phyloP scores from a whole-genome alignment of 2,329 filamentous ascomycete genomes.

The Talaromyces sp. region DNA sequence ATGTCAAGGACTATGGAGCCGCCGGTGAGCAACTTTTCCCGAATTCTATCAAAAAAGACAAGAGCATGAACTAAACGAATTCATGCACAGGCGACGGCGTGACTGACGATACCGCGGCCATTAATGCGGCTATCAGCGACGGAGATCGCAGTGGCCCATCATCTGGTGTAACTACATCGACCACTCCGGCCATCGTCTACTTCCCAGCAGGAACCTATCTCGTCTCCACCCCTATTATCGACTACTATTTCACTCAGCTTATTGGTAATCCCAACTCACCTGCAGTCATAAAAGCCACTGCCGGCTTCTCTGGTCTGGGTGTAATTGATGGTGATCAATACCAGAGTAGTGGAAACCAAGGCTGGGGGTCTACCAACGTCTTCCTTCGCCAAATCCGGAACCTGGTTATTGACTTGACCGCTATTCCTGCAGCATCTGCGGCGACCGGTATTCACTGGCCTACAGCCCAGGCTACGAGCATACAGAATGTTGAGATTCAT shows the following conservation, averaged over 20 bases:
- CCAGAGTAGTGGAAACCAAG: slow-evolving; percentile 33
- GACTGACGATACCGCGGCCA: slow-evolving; percentile 53
- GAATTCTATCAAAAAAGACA: not conserved
- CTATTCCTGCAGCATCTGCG: slow-evolving; percentile 23
- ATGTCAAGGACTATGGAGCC: slow-evolving; percentile 24
- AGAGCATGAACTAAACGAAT: not conserved
- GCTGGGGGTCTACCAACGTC: slow-evolving; percentile 48
- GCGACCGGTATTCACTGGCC: slow-evolving; percentile 48
- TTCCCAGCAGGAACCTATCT: slow-evolving; percentile 55
- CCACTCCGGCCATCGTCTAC: slow-evolving; percentile 51
- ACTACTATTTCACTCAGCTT: slow-evolving; percentile 59
- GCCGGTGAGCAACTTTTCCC: slow-evolving; percentile 17
- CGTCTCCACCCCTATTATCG: slow-evolving; percentile 51
- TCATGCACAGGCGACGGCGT: slow-evolving; percentile 37
- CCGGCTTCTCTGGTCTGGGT: slow-evolving; percentile 50
- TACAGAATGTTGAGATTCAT: slow-evolving; percentile 58
- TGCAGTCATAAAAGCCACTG: slow-evolving; percentile 49
- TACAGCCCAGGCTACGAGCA: slow-evolving; percentile 50
- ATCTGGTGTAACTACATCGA: slow-evolving; percentile 39
- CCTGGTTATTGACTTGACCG: slow-evolving; percentile 54
- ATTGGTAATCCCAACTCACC: slow-evolving; percentile 54
- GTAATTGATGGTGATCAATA: slow-evolving; percentile 55
- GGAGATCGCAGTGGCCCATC: slow-evolving; percentile 41
- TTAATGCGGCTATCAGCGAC: slow-evolving; percentile 42
- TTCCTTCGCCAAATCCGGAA: slow-evolving; percentile 63